phyloP scores from a whole-genome alignment of 2,329 filamentous ascomycete species.

The Aspergillus sp. region DNA sequence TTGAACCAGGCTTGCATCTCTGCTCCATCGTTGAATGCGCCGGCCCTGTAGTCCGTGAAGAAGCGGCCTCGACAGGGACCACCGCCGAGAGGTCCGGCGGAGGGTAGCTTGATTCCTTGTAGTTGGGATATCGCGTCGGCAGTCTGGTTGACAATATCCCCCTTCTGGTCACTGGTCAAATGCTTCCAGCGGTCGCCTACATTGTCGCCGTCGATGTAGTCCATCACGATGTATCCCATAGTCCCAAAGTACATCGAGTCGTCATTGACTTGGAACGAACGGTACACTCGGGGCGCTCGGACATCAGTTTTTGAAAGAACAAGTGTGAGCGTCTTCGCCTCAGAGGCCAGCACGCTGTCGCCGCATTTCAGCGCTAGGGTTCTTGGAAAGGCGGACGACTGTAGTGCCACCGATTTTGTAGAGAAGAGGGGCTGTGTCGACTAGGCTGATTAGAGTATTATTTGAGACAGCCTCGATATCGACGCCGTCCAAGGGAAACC shows the following conservation, averaged over 20 bases:
- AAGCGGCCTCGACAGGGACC: constrained; percentile 9
- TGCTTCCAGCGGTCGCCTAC: constrained; percentile 14
- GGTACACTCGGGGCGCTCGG: constrained; percentile 12
- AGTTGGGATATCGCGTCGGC: constrained; percentile 10
- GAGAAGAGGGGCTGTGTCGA: constrained; percentile 9
- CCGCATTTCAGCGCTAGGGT: constrained; percentile 11
- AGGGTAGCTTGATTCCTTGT: constrained; percentile 6
- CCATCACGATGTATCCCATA: constrained; percentile 15
- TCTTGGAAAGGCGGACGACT: constrained; percentile 10
- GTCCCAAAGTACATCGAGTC: constrained; percentile 8
- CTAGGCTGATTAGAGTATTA: constrained; percentile 8
- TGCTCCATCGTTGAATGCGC: constrained; percentile 8
- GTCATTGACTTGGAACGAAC: constrained; percentile 11
- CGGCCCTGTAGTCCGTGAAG: constrained; percentile 12
- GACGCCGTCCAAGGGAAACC: constrained; percentile 8
- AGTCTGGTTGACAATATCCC: constrained; percentile 10
- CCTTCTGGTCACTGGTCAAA: constrained; percentile 6
- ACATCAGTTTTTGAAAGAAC: constrained; percentile 8
- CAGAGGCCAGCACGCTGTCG: constrained; percentile 8
- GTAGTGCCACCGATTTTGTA: constrained; percentile 8
- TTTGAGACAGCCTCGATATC: constrained; percentile 8
- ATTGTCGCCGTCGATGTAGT: constrained; percentile 14
- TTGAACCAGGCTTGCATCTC: constrained; percentile 15
- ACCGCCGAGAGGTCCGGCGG: constrained; percentile 11
- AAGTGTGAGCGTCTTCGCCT: constrained; percentile 10